Base-by-base conservation (phyloP, 2,329 filamentous ascomycete species). In the Fusarium burgessii region DNA sequence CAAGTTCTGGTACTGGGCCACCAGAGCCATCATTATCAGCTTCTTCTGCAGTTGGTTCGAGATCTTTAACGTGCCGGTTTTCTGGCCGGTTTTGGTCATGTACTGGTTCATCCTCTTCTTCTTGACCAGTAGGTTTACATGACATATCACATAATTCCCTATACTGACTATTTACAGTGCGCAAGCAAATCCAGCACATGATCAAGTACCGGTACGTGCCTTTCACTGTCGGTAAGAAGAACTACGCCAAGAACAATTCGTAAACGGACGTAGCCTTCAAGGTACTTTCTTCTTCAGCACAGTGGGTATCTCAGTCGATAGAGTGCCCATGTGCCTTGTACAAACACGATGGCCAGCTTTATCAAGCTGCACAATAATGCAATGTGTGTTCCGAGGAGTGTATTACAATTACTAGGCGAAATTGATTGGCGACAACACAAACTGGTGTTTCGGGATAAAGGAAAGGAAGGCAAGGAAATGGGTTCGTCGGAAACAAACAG, bases 111-210 rank as follows among this genome's bases (percentile, higher is more conserved):
- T 99, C 79, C 87, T 99, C 68, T 98, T 99, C 79, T 88, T 94
- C 77, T 85, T 99, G 82, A 99, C 96, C 60, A 99, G 94, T 97
- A 86, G 81, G 94, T 89, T 54, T n/a, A 40, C 20, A 14, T 25
- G 18, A 25, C 12, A 32, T 5, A 10, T 36, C 15, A 11, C 36
- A n/a, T 23, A 12, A 33, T n/a, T n/a, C 11, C n/a, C n/a, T 42
- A 41, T 40, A 35, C 64, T 68, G 41, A 56, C 57, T 33, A 20
- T 42, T 35, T 54, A 33, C 76, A 97, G 94, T 99, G 96, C 91
- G 96, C 83, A 93, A 96, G 87, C 96, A 99, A 85, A 99, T 99
- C 77, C 96, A 99, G 85, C 96, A 98, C 85, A 99, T 99, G 96
- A 95, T 99, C 88, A 99, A 98, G 87, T 99, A 98, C 86, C 93